Conservation (phyloP, 495 filamentous ascomycete species). For the Neurospora tetraspora region DNA sequence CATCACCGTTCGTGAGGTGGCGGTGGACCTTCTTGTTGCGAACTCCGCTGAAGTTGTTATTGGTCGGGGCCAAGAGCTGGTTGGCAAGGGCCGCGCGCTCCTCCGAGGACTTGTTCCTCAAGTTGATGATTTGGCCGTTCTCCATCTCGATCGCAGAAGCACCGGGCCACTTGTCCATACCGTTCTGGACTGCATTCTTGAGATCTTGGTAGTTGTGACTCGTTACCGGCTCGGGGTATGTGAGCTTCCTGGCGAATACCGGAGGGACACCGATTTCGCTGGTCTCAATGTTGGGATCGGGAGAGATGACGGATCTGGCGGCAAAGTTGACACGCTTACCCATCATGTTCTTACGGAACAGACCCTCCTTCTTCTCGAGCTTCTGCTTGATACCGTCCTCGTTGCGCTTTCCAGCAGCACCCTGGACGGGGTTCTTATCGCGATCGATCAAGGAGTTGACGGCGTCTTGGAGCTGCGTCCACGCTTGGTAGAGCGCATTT, state of each 20-base stretch:
- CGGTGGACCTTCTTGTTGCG: constrained; percentile 95
- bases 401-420: constrained; percentile 55
- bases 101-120: constrained; percentile 74
- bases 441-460: constrained; percentile 88
- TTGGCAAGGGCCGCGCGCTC: constrained; percentile 82
- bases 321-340: constrained; percentile 99
- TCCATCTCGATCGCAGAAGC: constrained; percentile 93
- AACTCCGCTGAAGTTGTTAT: constrained; percentile 58
- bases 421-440: constrained; percentile 70
- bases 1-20: constrained; percentile 90
- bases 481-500: constrained; percentile 42
- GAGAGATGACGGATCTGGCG: constrained; percentile 94
- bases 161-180: constrained; percentile 86
- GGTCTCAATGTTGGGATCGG: constrained; percentile 96
- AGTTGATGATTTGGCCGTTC: constrained; percentile 78
- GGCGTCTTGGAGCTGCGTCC: constrained; percentile 72
- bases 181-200: constrained; percentile 94
- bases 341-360: constrained; percentile 99
- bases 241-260: constrained; percentile 92
- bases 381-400: constrained; percentile 93
- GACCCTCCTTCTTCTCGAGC: constrained; percentile 95
- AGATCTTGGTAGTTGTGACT: constrained; percentile 93
- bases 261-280: constrained; percentile 97
- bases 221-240: constrained; percentile 94
- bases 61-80: constrained; percentile 83